Evolutionary conservation across 139 green algal species (phyloP), one percentile per base, ranked within the genome.

Genomic region (Tetratostichococcus sp.): DNA sequence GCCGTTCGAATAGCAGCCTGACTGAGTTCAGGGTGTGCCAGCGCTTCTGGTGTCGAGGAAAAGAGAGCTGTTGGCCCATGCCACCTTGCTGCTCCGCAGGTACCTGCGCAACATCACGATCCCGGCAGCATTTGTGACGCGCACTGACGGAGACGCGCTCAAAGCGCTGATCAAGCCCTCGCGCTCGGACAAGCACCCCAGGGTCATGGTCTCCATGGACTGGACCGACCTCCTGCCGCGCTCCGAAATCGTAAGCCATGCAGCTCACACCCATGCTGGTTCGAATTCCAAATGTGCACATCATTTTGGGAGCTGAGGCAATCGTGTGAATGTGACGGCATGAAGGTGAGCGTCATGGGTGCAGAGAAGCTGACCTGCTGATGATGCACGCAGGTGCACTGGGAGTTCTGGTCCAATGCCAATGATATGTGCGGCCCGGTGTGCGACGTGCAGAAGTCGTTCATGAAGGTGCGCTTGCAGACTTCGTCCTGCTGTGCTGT

Each of bases 351-450:
- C n/a, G n/a, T n/a, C n/a, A n/a, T n/a, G n/a, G n/a, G n/a, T n/a
- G n/a, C n/a, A n/a, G n/a, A n/a, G n/a, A n/a, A n/a, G n/a, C n/a
- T n/a, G n/a, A n/a, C n/a, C n/a, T n/a, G n/a, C n/a, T n/a, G n/a
- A n/a, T n/a, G n/a, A n/a, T n/a, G n/a, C 39, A 11, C 1, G 21
- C 84, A 91, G 85, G 89, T 98, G 22, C 62, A 77, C 8, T 98
- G 93, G 90, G 94, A 98, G 90, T 91, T 97, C 59, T 98, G 94
- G 94, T 94, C 85, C 57, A 97, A 94, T 81, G 89, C 62, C 75
- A 96, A 96, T 72, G 90, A 96, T 77, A 68, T 79, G 43, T 97
- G 93, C 76, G 93, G 93, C 2, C 22, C 73, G 5, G 82, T 87
- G 21, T 97, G 93, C 79, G 82, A 94, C 62, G 71, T 88, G 70